Evolutionary conservation across 2,329 filamentous ascomycete genomes (phyloP).

Genomic region (Neodidymelliopsis sp.): DNA sequence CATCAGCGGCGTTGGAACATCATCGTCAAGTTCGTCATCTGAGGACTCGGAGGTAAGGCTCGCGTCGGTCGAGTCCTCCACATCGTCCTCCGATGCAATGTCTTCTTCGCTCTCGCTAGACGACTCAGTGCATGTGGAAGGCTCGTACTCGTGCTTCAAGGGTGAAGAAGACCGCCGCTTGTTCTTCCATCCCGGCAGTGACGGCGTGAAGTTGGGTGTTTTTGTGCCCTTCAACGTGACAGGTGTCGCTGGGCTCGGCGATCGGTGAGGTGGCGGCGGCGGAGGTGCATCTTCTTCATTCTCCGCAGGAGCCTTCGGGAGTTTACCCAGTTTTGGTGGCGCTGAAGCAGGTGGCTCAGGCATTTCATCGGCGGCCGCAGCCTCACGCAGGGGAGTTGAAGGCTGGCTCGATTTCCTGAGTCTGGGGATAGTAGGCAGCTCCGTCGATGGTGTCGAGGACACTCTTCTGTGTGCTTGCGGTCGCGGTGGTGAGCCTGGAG

Average conservation of each 20-base stretch:
- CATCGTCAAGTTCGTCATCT: constrained; percentile 65
- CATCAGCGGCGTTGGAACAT: constrained; percentile 49
- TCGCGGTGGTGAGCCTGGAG: constrained; percentile 38
- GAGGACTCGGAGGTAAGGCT: constrained; percentile 59
- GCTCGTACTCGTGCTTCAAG: constrained; percentile 95
- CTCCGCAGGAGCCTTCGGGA: constrained; percentile 24
- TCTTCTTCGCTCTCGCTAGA: constrained; percentile 65
- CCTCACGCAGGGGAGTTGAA: constrained; percentile 40
- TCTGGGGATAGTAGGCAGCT: constrained; percentile 56
- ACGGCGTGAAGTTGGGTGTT: constrained; percentile 59
- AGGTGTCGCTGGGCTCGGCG: constrained; percentile 60
- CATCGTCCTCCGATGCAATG: constrained; percentile 50
- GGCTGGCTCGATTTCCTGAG: constrained; percentile 52
- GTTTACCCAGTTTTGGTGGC: constrained; percentile 41
- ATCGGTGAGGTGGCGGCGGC: constrained; percentile 60
- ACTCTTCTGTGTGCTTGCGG: constrained; percentile 53
- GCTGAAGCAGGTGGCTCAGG: constrained; percentile 36
- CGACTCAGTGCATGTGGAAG: constrained; percentile 75
- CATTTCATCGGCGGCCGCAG: constrained; percentile 14
- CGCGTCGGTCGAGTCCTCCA: constrained; percentile 58
- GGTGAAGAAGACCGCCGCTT: constrained; percentile 86
- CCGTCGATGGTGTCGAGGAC: constrained; percentile 57
- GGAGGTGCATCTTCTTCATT: constrained; percentile 42
- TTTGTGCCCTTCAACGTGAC: constrained; percentile 53
- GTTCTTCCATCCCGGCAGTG: constrained; percentile 52